These are phyloP conservation scores for Colletotrichum liriopes DNA, from an alignment of 2,329 filamentous ascomycete genomes.

Conservation along the genomic window DNA sequence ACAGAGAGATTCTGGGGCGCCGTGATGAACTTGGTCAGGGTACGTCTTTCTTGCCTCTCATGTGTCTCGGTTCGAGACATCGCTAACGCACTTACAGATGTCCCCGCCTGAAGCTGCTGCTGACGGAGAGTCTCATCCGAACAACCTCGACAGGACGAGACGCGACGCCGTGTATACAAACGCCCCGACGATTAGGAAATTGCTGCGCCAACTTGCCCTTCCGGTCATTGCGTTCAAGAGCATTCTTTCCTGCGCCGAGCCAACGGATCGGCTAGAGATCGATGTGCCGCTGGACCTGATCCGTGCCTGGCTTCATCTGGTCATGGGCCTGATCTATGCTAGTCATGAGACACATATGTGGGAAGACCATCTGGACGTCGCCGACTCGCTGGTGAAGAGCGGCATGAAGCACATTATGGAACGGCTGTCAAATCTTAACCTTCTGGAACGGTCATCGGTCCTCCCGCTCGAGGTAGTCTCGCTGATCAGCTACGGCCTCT, in stretches of 20 bases:
- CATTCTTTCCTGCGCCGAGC: slow-evolving; percentile 44
- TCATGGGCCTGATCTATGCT: slow-evolving; percentile 55
- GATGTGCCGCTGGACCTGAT: slow-evolving; percentile 55
- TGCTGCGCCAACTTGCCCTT: slow-evolving; percentile 31
- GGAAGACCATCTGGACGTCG: slow-evolving; percentile 50
- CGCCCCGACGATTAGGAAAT: slow-evolving; percentile 34
- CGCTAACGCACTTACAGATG: neutral
- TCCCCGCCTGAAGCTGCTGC: neutral
- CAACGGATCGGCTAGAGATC: slow-evolving; percentile 43
- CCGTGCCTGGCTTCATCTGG: slow-evolving; percentile 59
- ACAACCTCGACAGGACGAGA: slow-evolving; percentile 15
- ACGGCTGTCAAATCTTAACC: slow-evolving; percentile 49
- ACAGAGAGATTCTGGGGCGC: slow-evolving; percentile 62
- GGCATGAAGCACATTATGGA: slow-evolving; percentile 57
- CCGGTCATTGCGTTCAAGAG: slow-evolving; percentile 45
- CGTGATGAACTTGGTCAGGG: slow-evolving; percentile 50
- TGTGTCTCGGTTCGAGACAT: neutral
- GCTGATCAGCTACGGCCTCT: slow-evolving; percentile 56
- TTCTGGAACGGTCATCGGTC: slow-evolving; percentile 56
- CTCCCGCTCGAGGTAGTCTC: slow-evolving; percentile 61
- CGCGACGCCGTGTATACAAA: slow-evolving; percentile 32
- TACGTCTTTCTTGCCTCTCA: slow-evolving; percentile 42
- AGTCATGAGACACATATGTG: slow-evolving; percentile 46
- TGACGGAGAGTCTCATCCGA: slow-evolving; percentile 3
- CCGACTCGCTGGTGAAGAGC: slow-evolving; percentile 50